Conservation (phyloP, 352 stramenopile species). For the Globisporangium abappressorium region DNA sequence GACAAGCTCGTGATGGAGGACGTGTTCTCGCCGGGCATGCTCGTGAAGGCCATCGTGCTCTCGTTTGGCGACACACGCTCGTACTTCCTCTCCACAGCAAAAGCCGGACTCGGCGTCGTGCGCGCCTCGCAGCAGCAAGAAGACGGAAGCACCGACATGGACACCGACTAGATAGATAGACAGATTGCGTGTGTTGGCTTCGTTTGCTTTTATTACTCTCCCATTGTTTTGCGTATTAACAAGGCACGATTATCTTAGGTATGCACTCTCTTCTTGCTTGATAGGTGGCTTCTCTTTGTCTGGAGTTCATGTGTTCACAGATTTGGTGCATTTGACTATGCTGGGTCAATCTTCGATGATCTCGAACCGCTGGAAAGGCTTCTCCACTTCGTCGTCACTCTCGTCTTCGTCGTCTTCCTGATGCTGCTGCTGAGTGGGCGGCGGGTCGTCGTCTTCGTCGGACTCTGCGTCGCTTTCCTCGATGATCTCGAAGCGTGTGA, state of each 20-base stretch:
- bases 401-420: slow-evolving; percentile 8
- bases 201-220: not conserved
- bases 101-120: slow-evolving; percentile 64
- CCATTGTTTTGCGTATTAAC: slow-evolving; percentile 3
- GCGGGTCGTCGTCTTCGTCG: slow-evolving; percentile 12
- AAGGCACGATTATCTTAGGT: not conserved
- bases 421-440: not conserved
- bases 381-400: slow-evolving; percentile 11
- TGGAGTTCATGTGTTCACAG: not conserved
- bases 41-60: slow-evolving; percentile 77
- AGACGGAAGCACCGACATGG: slow-evolving; percentile 35
- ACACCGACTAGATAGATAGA: slow-evolving; percentile 37
- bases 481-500: slow-evolving; percentile 75
- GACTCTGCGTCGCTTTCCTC: slow-evolving; percentile 32
- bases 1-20: slow-evolving; percentile 83
- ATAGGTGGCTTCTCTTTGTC: not conserved
- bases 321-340: not conserved
- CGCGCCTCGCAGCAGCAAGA: slow-evolving; percentile 32
- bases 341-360: slow-evolving; percentile 43
- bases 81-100: slow-evolving; percentile 82
- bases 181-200: not conserved
- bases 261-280: not conserved
- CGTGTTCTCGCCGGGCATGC: slow-evolving; percentile 62
- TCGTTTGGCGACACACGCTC: slow-evolving; percentile 85
- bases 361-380: slow-evolving; percentile 46